Evolutionary conservation across 306 rosid species (phyloP), one percentile per base, ranked within the genome.

Genomic region (Oemleria cerasiformis): DNA sequence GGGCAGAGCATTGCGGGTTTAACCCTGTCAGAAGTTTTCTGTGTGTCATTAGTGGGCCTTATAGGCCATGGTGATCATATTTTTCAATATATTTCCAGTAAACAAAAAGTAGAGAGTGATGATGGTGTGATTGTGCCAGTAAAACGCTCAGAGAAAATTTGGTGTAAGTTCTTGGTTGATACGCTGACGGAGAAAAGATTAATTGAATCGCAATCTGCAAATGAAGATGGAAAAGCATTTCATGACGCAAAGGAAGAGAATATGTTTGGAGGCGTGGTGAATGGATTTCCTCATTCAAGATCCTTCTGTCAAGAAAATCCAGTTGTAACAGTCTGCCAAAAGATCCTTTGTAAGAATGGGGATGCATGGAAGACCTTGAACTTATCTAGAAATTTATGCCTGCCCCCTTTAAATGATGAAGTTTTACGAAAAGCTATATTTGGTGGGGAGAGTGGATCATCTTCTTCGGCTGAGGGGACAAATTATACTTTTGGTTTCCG

Each of bases 401-500:
- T 94, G 80, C 96, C 98, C 68, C 84, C 97, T 78, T 73, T 94
- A 68, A 94, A 94, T 12, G 98, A 94, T 48, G 90, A 75, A 82
- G 73, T 21, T 76, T 77, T 94, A 75, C 82, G 96, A 72, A 79
- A 74, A 75, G 90, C 94, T 77, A 48, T 94, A 77, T 91, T 84
- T 80, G 87, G 86, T 59, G 70, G 75, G 60, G 92, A 84, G 72
- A 69, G 75, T 45, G 42, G 76, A 42, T 56, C 79, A 50, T 66
- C 74, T 83, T 79, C 85, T 80, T 77, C 69, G 41, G 56, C 48
- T 61, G 85, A 77, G 68, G 98, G 97, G 82, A 94, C 97, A 49
- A 80, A 86, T 79, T 94, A 87, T 84, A 66, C 85, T 67, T 89
- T 80, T 65, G 98, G 98, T 78, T 94, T 91, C 74, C 90, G 64